Percentiles rank a stretch among this genome's conserved stretches.
phyloP scores from a whole-genome alignment of 2,329 filamentous ascomycete species.

The Venturia asperata region DNA sequence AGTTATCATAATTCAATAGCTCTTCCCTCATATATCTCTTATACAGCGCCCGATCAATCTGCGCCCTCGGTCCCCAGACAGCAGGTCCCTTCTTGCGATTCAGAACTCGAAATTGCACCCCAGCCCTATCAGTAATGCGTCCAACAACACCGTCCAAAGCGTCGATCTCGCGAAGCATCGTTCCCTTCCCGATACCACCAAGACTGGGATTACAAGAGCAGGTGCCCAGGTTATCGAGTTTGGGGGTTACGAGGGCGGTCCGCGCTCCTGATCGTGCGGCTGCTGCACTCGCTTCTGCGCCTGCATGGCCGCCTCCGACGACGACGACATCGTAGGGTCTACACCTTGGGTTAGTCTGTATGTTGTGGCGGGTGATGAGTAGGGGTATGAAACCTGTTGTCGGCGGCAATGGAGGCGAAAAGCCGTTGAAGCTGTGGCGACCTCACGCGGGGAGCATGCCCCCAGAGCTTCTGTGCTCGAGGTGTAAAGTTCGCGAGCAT shows the following conservation, averaged over 20 bases:
- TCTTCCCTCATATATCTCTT: slow-evolving; percentile 86
- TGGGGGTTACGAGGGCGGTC: slow-evolving; percentile 85
- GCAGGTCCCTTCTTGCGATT: slow-evolving; percentile 88
- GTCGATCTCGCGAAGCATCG: slow-evolving; percentile 90
- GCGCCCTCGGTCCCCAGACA: slow-evolving; percentile 92
- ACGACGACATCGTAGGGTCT: slow-evolving; percentile 87
- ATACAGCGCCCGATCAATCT: slow-evolving; percentile 89
- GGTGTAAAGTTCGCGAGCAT: slow-evolving; percentile 10
- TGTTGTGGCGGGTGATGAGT: background rate
- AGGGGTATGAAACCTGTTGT: slow-evolving; percentile 26
- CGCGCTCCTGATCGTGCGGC: slow-evolving; percentile 81
- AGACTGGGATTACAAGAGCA: slow-evolving; percentile 97
- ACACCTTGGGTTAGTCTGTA: slow-evolving; percentile 9
- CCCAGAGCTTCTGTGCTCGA: slow-evolving; percentile 36
- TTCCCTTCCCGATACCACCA: slow-evolving; percentile 97
- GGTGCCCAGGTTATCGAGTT: slow-evolving; percentile 78
- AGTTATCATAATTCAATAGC: slow-evolving; percentile 66
- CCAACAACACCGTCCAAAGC: slow-evolving; percentile 86
- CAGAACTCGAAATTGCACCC: slow-evolving; percentile 84
- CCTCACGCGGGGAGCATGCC: slow-evolving; percentile 42
- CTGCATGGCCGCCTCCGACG: slow-evolving; percentile 91
- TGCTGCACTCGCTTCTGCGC: slow-evolving; percentile 86
- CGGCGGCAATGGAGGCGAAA: slow-evolving; percentile 41
- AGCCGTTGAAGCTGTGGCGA: slow-evolving; percentile 32
- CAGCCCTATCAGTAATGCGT: slow-evolving; percentile 84